Conservation (phyloP, 169 alveolate species). For the Eimeria necatrix region DNA sequence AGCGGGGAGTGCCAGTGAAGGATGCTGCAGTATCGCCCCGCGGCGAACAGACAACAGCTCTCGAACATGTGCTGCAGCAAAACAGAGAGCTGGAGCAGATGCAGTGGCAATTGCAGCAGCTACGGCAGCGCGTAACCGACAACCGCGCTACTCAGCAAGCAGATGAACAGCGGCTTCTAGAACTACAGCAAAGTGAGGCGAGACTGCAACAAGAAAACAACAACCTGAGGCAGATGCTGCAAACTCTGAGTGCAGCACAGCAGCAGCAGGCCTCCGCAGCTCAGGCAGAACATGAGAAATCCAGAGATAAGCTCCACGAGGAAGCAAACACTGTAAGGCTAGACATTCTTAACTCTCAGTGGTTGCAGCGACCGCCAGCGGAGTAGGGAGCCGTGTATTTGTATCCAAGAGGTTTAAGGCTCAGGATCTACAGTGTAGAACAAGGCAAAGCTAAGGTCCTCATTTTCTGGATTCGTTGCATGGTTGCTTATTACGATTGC, state of each 20-base stretch:
- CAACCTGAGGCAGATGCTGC: neutral
- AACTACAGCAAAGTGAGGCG: neutral
- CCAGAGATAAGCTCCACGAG: neutral
- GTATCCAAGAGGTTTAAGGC: no score
- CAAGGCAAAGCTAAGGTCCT: neutral
- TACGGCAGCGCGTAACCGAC: neutral
- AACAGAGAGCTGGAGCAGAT: slow-evolving; percentile 31
- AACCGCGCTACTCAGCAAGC: neutral
- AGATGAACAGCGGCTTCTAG: neutral
- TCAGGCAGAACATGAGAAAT: neutral
- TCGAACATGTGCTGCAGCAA: neutral
- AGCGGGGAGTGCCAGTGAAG: neutral
- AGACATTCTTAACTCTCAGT: neutral
- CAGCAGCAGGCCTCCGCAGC: neutral
- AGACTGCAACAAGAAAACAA: neutral
- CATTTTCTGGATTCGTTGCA: neutral
- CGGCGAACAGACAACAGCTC: neutral
- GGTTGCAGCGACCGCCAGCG: neutral
- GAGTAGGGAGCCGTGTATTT: no score
- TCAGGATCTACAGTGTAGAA: neutral
- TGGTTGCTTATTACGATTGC: neutral
- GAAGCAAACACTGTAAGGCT: neutral
- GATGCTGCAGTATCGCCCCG: slow-evolving; percentile 22
- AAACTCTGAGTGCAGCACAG: no score
- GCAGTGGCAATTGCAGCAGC: slow-evolving; percentile 37